phyloP scores from a whole-genome alignment of 768 basidiomycete species.

The Termitomyces sp. region DNA sequence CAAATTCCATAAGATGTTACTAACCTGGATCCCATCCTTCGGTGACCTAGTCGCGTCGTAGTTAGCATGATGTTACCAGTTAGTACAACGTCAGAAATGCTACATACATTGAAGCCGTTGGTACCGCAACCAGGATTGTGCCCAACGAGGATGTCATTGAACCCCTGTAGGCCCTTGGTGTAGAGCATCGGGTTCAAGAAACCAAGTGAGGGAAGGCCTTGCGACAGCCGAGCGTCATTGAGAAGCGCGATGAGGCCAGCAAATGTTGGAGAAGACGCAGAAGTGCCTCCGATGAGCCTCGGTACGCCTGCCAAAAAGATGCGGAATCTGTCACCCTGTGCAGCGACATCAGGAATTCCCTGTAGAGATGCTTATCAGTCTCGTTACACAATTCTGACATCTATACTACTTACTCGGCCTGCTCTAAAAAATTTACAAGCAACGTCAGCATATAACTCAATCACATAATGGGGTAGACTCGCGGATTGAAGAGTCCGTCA shows the following conservation, averaged over 20 bases:
- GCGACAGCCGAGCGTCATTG: conserved; percentile 50
- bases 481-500: conserved; percentile 52
- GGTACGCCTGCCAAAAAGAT: conserved; percentile 37
- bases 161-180: conserved; percentile 26
- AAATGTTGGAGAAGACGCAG: conserved; percentile 57
- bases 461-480: conserved; percentile 16
- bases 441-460: neutral
- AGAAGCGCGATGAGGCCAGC: conserved; percentile 56
- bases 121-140: conserved; percentile 56
- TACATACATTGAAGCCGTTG: conserved; percentile 51
- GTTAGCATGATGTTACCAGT: neutral
- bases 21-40: conserved; percentile 56
- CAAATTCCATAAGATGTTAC: conserved; percentile 10
- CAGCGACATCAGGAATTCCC: conserved; percentile 64
- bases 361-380: conserved; percentile 11
- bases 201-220: conserved; percentile 42
- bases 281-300: conserved; percentile 50
- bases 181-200: conserved; percentile 66
- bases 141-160: conserved; percentile 57
- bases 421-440: conserved; percentile 20
- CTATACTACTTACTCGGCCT: conserved; percentile 41
- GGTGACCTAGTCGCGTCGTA: conserved; percentile 29
- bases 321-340: conserved; percentile 45
- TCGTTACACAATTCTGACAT: neutral
- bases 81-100: neutral